A percentile compares a stretch with the other conserved stretches of the same genome.
These are phyloP conservation scores for Scedosporium minutisporum DNA, from an alignment of 2,329 filamentous ascomycete species.

Conservation along the genomic window DNA sequence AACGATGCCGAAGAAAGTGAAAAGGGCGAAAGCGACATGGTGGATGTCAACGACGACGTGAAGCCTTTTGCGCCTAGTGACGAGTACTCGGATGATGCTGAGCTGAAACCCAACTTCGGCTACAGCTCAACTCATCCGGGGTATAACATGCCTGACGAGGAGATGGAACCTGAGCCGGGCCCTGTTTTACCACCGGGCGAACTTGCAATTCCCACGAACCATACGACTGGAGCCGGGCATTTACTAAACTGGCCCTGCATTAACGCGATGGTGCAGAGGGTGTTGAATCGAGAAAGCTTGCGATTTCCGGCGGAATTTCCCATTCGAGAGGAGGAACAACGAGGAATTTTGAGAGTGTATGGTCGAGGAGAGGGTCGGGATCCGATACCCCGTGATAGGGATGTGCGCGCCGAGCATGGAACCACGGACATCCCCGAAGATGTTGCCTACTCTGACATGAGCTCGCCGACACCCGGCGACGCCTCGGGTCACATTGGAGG, in stretches of 20 bases:
- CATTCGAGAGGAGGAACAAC: conserved; percentile 62
- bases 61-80: background rate
- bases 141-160: conserved; percentile 33
- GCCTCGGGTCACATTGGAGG: conserved; percentile 52
- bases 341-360: conserved; percentile 66
- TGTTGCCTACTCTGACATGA: conserved; percentile 34
- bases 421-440: conserved; percentile 35
- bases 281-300: conserved; percentile 39
- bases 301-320: conserved; percentile 61
- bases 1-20: background rate
- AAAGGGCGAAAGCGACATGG: background rate
- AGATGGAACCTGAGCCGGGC: conserved; percentile 33
- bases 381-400: conserved; percentile 18
- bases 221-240: conserved; percentile 82
- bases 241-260: conserved; percentile 67
- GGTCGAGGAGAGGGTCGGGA: conserved; percentile 61
- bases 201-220: conserved; percentile 69
- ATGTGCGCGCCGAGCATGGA: conserved; percentile 23
- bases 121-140: conserved; percentile 16
- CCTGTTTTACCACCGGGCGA: conserved; percentile 46
- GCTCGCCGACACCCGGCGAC: conserved; percentile 43
- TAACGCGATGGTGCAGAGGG: conserved; percentile 46
- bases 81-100: background rate
- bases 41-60: conserved; percentile 2
- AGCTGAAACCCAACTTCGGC: background rate